Percentiles rank a stretch among this genome's conserved stretches.
These are phyloP conservation scores for Daldinia sp. DNA, from an alignment of 2,329 filamentous ascomycete genomes.

Conservation along the genomic window DNA sequence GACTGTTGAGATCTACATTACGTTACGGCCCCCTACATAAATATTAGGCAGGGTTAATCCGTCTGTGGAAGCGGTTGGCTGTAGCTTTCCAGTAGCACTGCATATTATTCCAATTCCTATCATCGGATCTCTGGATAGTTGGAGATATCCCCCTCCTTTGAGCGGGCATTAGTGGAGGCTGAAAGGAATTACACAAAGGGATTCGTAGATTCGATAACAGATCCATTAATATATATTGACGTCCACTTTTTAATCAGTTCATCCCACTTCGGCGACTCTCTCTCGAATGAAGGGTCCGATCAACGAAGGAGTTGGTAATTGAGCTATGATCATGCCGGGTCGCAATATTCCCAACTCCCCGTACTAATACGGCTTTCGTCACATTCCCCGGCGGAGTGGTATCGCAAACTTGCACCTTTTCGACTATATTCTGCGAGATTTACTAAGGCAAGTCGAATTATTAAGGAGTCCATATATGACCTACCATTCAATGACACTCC, in stretches of 20 bases:
- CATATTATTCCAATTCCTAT: not conserved
- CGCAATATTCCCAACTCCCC: not conserved
- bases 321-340: too few species aligned
- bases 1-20: constrained; percentile 23
- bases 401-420: not conserved
- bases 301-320: too few species aligned
- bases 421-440: not conserved
- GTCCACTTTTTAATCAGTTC: too few species aligned
- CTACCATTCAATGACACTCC: not conserved
- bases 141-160: constrained; percentile 1
- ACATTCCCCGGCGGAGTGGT: not conserved
- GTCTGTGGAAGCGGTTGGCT: constrained; percentile 9
- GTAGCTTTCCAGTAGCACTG: constrained; percentile 11
- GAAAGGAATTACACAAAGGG: not conserved
- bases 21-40: not conserved
- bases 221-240: not conserved
- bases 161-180: not conserved
- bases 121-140: constrained; percentile 5
- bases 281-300: too few species aligned
- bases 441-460: not conserved
- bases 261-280: not conserved
- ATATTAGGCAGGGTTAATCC: not conserved
- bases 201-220: not conserved
- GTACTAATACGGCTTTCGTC: too few species aligned
- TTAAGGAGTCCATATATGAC: not conserved